phyloP scores from a whole-genome alignment of 768 basidiomycete species.

The Crepidotus variabilis region DNA sequence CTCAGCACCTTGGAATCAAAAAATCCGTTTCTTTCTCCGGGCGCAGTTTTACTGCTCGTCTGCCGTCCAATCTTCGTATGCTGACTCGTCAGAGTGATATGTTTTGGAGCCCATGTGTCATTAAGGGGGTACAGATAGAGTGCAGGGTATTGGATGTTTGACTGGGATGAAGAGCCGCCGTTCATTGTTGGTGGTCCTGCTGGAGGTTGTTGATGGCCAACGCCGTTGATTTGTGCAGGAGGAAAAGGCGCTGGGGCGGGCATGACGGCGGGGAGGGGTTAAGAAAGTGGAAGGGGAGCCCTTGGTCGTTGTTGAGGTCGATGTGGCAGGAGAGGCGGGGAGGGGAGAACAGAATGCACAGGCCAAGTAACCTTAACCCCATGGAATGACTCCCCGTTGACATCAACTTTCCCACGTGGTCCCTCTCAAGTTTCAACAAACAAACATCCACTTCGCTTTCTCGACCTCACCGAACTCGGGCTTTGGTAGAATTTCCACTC shows the following conservation, averaged over 20 bases:
- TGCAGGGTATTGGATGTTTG: constrained; percentile 28
- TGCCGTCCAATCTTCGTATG: constrained; percentile 92
- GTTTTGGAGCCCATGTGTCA: constrained; percentile 92
- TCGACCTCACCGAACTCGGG: no score
- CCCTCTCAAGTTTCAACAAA: constrained; percentile 5
- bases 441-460: neutral
- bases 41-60: constrained; percentile 93
- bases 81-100: constrained; percentile 74
- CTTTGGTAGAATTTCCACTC: no score
- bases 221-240: neutral
- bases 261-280: constrained; percentile 4
- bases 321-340: constrained; percentile 5
- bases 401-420: constrained; percentile 4
- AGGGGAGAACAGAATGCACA: constrained; percentile 5
- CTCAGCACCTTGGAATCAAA: constrained; percentile 95
- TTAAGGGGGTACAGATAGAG: constrained; percentile 88
- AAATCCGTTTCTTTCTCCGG: constrained; percentile 90
- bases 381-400: neutral
- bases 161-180: constrained; percentile 3
- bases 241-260: constrained; percentile 11
- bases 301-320: constrained; percentile 7
- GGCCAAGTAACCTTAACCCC: constrained; percentile 13
- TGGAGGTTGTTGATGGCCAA: neutral
- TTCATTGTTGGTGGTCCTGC: neutral
- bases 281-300: neutral